Evolutionary conservation across 2,329 filamentous ascomycete species (phyloP), one percentile per base, ranked within the genome.

Genomic region (Didymella sp.): DNA sequence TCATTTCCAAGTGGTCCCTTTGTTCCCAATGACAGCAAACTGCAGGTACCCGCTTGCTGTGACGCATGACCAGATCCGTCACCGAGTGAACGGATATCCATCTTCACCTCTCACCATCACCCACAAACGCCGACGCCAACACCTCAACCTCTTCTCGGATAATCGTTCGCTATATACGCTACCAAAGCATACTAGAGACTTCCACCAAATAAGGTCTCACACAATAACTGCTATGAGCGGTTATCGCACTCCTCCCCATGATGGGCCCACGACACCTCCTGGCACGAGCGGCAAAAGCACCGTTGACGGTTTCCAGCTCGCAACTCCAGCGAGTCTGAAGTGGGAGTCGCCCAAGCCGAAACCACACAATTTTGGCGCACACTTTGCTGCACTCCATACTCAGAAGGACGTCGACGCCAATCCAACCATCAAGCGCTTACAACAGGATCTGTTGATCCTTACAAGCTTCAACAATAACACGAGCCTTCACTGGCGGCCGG

Each of bases 361-460:
- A 5, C 1, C 22, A 7, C n/a, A 15, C 4, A 17, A 28, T 28
- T 11, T 2, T 9, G 4, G 6, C 11, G 21, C 24, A 5, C 28
- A 21, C 12, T 6, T 22, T n/a, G 2, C 61, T n/a, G n/a, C 21
- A 40, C 30, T 56, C 28, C 44, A 64, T 2, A 70, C 66, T 0
- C 67, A 68, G 48, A 50, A 48, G 5, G 25, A 59, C 0, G 58
- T 72, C 2, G 44, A 62, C 22, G 25, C 55, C 1, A n/a, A 56
- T 24, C 51, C 60, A 1, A 13, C 42, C 1, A 60, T 68, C 38
- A 61, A 63, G 25, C 68, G 66, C 15, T 35, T 68, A 19, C 68
- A 73, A 46, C 59, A 64, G 45, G 70, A 73, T 25, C 64, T 73
- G 31, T 50, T 72, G 4, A 43, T 71, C 13, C 64, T 74, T 9